phyloP scores from a whole-genome alignment of 345 rosid species.

The Arabis alpina region DNA sequence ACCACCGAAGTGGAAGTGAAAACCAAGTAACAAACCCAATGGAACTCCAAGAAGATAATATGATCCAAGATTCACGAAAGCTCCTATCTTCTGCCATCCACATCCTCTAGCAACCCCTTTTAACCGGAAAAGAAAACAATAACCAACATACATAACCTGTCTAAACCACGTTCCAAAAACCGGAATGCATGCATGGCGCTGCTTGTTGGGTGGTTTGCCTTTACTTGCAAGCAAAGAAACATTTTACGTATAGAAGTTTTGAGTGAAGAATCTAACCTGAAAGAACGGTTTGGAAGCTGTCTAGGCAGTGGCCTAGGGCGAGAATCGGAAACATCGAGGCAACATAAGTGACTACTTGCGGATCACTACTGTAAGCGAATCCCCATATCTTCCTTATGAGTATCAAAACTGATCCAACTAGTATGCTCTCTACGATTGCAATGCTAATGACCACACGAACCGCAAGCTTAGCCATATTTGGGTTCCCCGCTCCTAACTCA shows the following conservation, averaged over 20 bases:
- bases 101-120: constrained; percentile 62
- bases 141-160: background rate
- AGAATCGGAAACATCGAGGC: constrained; percentile 45
- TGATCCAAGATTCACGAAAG: constrained; percentile 50
- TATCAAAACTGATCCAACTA: constrained; percentile 47
- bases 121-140: background rate
- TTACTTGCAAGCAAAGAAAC: constrained; percentile 21
- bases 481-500: constrained; percentile 63
- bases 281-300: constrained; percentile 53
- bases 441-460: constrained; percentile 49
- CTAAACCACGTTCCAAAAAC: constrained; percentile 16
- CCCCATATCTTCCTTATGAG: constrained; percentile 57
- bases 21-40: constrained; percentile 47
- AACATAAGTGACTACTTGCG: constrained; percentile 44
- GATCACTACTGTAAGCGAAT: constrained; percentile 44
- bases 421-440: constrained; percentile 51
- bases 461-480: constrained; percentile 52
- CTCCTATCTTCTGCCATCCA: constrained; percentile 62
- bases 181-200: background rate
- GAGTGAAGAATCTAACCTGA: constrained; percentile 42
- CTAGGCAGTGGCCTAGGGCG: constrained; percentile 46
- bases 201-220: background rate
- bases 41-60: constrained; percentile 57
- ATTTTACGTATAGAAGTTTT: background rate
- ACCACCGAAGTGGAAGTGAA: constrained; percentile 46